Conservation (phyloP, 257 asterid genomes). For the Echites panduratus region DNA sequence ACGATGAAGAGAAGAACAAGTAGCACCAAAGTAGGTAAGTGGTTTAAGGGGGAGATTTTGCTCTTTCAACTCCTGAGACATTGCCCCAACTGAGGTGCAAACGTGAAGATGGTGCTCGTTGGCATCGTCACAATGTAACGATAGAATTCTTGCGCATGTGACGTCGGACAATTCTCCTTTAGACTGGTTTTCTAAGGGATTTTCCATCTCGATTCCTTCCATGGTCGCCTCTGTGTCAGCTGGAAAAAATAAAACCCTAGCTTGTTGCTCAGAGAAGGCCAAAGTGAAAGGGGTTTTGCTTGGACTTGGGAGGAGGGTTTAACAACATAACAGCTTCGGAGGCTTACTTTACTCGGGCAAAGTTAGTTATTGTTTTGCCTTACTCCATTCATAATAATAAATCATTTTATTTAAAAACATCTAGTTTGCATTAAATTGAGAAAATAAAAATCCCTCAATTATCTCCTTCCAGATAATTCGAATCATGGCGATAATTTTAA, state of each 20-base stretch:
- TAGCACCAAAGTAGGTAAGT: conserved; percentile 66
- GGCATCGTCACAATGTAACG: conserved; percentile 42
- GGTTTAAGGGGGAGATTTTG: conserved; percentile 53
- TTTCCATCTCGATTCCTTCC: conserved; percentile 48
- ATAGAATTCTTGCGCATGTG: conserved; percentile 47
- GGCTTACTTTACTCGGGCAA: too few species aligned
- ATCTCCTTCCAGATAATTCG: too few species aligned
- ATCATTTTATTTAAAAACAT: too few species aligned
- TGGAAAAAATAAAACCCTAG: background rate
- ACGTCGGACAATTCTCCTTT: conserved; percentile 21
- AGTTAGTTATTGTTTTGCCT: too few species aligned
- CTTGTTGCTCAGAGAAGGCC: background rate
- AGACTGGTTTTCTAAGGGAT: conserved; percentile 8
- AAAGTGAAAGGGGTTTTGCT: too few species aligned
- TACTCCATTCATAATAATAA: too few species aligned
- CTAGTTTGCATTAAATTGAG: too few species aligned
- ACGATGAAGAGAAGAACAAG: conserved; percentile 70
- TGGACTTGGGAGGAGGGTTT: conserved; percentile 4
- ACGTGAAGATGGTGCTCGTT: conserved; percentile 74
- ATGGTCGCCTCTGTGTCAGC: conserved; percentile 12
- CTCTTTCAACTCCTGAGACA: conserved; percentile 71
- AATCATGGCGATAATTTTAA: too few species aligned
- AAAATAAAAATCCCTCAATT: too few species aligned
- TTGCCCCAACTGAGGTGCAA: conserved; percentile 70
- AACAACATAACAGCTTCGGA: too few species aligned